phyloP scores from a whole-genome alignment of 208 protist species.

The Crithidia expoeki region DNA sequence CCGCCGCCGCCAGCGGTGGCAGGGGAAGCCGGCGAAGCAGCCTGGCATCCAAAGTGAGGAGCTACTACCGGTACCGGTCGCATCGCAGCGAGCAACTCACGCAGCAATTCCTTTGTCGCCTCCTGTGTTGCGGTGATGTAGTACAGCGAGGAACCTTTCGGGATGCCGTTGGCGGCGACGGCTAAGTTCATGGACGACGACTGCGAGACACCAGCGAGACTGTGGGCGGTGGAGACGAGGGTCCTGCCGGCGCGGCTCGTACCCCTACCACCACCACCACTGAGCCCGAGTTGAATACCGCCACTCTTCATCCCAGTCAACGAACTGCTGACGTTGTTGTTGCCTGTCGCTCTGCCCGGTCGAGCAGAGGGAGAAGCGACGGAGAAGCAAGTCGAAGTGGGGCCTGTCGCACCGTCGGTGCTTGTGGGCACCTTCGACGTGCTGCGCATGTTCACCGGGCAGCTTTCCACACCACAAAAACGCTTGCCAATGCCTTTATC shows the following conservation, averaged over 20 bases:
- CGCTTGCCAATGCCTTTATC: not conserved
- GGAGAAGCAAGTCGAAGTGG: not conserved
- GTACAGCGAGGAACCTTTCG: conserved; percentile 17
- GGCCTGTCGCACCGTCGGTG: not conserved
- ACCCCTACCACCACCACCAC: not conserved
- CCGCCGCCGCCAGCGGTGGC: not conserved
- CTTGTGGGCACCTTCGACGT: conserved; percentile 5
- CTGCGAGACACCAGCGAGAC: conserved; percentile 9
- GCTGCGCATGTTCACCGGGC: not conserved
- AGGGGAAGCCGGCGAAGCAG: not conserved
- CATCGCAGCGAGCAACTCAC: conserved; percentile 35
- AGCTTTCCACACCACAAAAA: not conserved
- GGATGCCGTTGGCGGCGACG: not conserved
- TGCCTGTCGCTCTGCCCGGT: not conserved
- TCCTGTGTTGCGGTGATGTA: conserved; percentile 11
- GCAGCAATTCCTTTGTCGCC: conserved; percentile 20
- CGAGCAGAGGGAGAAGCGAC: not conserved
- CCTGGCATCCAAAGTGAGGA: conserved; percentile 7
- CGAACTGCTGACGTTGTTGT: not conserved
- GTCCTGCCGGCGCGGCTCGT: not conserved
- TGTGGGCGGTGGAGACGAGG: not conserved
- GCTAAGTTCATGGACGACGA: not conserved
- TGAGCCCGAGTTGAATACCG: conserved; percentile 11
- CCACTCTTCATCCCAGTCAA: not conserved
- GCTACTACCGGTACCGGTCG: conserved; percentile 26